Evolutionary conservation across 1,139 yeast genomes (phyloP).

Genomic region (Hyphopichia khmerensis): DNA sequence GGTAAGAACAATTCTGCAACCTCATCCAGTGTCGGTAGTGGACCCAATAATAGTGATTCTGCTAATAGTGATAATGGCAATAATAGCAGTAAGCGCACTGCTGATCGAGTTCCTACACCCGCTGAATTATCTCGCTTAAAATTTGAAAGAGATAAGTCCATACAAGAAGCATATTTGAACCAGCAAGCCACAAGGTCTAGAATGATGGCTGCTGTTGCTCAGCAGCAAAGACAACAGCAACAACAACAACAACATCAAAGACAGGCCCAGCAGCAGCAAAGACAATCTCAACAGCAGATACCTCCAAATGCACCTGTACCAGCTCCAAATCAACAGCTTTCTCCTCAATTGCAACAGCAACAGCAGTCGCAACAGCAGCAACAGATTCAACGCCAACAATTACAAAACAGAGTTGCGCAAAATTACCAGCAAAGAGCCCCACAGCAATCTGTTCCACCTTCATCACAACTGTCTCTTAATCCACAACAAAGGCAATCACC

Average conservation of each 20-base stretch:
- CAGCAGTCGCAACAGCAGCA: conserved; percentile 8
- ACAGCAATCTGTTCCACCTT: neutral
- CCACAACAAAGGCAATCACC: conserved; percentile 13
- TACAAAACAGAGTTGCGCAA: neutral
- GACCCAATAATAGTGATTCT: neutral
- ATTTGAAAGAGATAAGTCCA: conserved; percentile 79
- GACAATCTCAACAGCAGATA: neutral
- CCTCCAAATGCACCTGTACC: neutral
- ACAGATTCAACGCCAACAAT: conserved; percentile 6
- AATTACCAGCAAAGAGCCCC: neutral
- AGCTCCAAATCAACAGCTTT: neutral
- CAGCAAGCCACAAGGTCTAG: conserved; percentile 45
- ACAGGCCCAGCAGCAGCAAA: conserved; percentile 4
- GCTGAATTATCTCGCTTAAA: conserved; percentile 79
- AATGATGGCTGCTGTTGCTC: conserved; percentile 43
- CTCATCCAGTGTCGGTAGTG: neutral
- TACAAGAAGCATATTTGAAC: conserved; percentile 68
- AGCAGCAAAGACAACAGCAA: conserved; percentile 27
- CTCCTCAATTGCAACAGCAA: neutral
- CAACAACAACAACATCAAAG: conserved; percentile 13
- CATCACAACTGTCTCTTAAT: conserved; percentile 7
- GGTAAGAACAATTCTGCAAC: conserved; percentile 1
- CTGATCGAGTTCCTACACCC: conserved; percentile 66
- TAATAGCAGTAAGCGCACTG: conserved; percentile 18
- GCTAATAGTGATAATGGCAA: conserved; percentile 5